phyloP scores from a whole-genome alignment of 2,329 filamentous ascomycete genomes.

The Ploettnerulaceae sp. region DNA sequence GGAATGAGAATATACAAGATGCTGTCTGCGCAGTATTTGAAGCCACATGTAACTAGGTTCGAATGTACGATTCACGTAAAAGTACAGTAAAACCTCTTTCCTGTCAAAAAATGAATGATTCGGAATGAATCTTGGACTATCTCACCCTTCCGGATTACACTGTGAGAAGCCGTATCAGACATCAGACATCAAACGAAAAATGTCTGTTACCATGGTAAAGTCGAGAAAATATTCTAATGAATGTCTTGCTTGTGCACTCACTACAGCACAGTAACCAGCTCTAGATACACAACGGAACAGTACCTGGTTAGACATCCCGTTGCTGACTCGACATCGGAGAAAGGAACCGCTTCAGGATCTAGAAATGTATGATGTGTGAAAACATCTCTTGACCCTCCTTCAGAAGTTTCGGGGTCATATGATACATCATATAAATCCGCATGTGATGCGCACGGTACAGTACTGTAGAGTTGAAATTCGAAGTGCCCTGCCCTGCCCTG shows the following conservation, averaged over 20 bases:
- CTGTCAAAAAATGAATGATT: too few relatives aligned
- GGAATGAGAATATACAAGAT: too few relatives aligned
- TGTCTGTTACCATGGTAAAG: not conserved
- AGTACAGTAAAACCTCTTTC: too few relatives aligned
- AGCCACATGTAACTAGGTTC: too few relatives aligned
- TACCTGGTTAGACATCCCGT: not conserved
- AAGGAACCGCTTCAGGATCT: not conserved
- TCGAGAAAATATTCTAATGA: not conserved
- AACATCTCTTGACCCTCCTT: conserved; percentile 9
- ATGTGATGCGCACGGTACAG: conserved; percentile 7
- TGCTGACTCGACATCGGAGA: too few relatives aligned
- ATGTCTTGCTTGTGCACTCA: conserved; percentile 1
- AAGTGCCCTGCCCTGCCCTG: too few relatives aligned
- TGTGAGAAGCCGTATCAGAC: too few relatives aligned
- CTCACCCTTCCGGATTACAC: too few relatives aligned
- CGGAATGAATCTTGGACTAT: too few relatives aligned
- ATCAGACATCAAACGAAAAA: not conserved
- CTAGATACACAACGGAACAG: not conserved
- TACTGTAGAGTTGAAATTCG: not conserved
- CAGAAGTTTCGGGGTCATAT: conserved; percentile 6
- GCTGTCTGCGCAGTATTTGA: too few relatives aligned
- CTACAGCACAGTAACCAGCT: not conserved
- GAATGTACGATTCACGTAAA: too few relatives aligned
- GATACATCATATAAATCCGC: conserved; percentile 8
- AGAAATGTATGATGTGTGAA: not conserved